Conservation (phyloP, 2,329 filamentous ascomycete species). For the Monosporascus sp. region DNA sequence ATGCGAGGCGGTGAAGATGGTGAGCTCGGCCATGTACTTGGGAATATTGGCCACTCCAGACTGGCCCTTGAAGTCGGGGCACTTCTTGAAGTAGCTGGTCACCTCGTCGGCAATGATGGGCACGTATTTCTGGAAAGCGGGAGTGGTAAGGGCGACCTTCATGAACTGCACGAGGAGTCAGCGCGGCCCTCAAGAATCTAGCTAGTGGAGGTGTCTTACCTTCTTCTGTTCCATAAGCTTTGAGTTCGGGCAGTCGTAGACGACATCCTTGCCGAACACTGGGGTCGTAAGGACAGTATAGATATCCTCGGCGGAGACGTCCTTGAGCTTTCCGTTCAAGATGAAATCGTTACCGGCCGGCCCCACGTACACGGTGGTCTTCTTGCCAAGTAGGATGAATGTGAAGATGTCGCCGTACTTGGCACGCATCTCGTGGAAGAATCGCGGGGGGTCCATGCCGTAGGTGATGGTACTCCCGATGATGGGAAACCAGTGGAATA, state of each 20-base stretch:
- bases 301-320: constrained; percentile 86
- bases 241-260: constrained; percentile 85
- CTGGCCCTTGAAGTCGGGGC: constrained; percentile 60
- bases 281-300: constrained; percentile 71
- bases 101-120: constrained; percentile 73
- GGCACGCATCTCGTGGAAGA: constrained; percentile 70
- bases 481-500: constrained; percentile 77
- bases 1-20: constrained; percentile 84
- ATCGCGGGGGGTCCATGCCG: constrained; percentile 87
- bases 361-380: constrained; percentile 80
- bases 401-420: constrained; percentile 93
- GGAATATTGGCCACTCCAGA: constrained; percentile 68
- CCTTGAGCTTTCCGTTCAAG: constrained; percentile 83
- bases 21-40: constrained; percentile 76
- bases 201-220: constrained; percentile 40
- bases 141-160: constrained; percentile 73
- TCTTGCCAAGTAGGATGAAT: constrained; percentile 81
- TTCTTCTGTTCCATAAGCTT: constrained; percentile 97
- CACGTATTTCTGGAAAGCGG: constrained; percentile 71
- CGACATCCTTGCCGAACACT: constrained; percentile 77
- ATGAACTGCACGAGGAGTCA: constrained; percentile 54
- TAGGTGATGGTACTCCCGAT: constrained; percentile 90
- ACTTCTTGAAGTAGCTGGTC: constrained; percentile 64
- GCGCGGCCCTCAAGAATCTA: background rate
- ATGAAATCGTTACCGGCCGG: constrained; percentile 86